Percentiles rank a stretch among this genome's conserved stretches.
phyloP scores from a whole-genome alignment of 2,329 filamentous ascomycete genomes.

The Phialophora expanda region DNA sequence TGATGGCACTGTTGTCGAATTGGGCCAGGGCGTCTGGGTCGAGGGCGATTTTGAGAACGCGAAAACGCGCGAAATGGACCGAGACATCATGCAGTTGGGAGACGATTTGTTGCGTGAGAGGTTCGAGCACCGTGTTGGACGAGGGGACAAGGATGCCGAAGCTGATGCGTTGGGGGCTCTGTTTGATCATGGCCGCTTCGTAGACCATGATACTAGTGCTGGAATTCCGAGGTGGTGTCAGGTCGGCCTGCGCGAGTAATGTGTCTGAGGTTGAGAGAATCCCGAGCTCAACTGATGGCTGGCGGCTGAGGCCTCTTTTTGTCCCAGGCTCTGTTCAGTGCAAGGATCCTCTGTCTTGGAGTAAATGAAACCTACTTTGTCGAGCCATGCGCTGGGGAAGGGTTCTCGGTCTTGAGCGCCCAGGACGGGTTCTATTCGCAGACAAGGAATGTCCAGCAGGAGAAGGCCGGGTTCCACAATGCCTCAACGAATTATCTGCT shows the following conservation, averaged over 20 bases:
- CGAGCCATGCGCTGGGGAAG: neutral
- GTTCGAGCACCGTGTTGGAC: conserved; percentile 54
- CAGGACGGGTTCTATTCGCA: neutral
- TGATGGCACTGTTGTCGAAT: conserved; percentile 43
- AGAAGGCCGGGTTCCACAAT: neutral
- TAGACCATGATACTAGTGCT: neutral
- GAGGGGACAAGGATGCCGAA: conserved; percentile 53
- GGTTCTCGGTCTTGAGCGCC: neutral
- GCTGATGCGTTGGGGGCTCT: conserved; percentile 13
- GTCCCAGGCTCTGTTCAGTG: neutral
- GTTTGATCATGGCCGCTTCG: conserved; percentile 11
- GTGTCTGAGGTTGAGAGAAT: neutral
- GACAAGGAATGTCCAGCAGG: neutral
- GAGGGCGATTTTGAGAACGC: conserved; percentile 49
- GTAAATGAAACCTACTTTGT: neutral
- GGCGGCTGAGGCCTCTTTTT: conserved; percentile 1
- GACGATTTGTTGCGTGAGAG: conserved; percentile 49
- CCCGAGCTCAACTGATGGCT: neutral
- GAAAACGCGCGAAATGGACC: conserved; percentile 53
- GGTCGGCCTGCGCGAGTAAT: neutral
- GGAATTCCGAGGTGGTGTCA: neutral
- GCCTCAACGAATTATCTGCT: neutral
- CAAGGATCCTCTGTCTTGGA: neutral
- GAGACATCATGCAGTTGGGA: conserved; percentile 43
- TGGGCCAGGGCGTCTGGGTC: conserved; percentile 43